Percentiles rank a stretch among this genome's conserved stretches.
Conservation (phyloP, 1,139 yeast genomes). For the Saccharomyces pastorianus region DNA sequence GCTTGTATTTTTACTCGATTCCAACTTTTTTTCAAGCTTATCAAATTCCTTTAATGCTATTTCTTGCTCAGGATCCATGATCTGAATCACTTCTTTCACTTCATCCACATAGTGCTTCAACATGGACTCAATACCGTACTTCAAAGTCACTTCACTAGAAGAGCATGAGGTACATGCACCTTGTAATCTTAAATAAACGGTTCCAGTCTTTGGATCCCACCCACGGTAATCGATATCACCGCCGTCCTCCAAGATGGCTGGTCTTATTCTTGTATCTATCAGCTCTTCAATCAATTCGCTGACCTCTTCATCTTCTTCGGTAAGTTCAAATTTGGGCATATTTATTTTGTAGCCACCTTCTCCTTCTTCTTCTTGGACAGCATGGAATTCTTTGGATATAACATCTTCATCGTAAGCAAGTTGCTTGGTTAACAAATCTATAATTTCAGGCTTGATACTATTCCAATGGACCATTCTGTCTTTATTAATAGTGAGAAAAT, state of each 20-base stretch:
- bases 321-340: slow-evolving; percentile 26
- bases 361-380: slow-evolving; percentile 27
- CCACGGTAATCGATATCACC: slow-evolving; percentile 72
- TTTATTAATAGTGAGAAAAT: slow-evolving; percentile 83
- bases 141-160: slow-evolving; percentile 64
- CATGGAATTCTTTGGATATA: slow-evolving; percentile 31
- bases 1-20: slow-evolving; percentile 8
- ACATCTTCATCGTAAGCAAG: slow-evolving; percentile 68
- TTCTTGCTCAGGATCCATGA: slow-evolving; percentile 39
- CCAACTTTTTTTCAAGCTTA: slow-evolving; percentile 28
- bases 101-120: slow-evolving; percentile 73
- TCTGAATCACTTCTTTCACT: slow-evolving; percentile 58
- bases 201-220: slow-evolving; percentile 55
- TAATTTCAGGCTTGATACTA: slow-evolving; percentile 78
- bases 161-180: slow-evolving; percentile 82
- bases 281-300: slow-evolving; percentile 89
- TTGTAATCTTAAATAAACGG: slow-evolving; percentile 55
- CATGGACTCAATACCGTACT: slow-evolving; percentile 78
- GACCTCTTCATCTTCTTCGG: slow-evolving; percentile 43
- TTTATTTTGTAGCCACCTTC: slow-evolving; percentile 29
- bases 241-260: slow-evolving; percentile 85
- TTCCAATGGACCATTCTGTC: slow-evolving; percentile 55
- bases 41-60: slow-evolving; percentile 31
- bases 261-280: slow-evolving; percentile 87
- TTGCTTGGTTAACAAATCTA: slow-evolving; percentile 75